Conservation (phyloP, 2,329 filamentous ascomycete species). For the Cylindrodendrum hubeiense region DNA sequence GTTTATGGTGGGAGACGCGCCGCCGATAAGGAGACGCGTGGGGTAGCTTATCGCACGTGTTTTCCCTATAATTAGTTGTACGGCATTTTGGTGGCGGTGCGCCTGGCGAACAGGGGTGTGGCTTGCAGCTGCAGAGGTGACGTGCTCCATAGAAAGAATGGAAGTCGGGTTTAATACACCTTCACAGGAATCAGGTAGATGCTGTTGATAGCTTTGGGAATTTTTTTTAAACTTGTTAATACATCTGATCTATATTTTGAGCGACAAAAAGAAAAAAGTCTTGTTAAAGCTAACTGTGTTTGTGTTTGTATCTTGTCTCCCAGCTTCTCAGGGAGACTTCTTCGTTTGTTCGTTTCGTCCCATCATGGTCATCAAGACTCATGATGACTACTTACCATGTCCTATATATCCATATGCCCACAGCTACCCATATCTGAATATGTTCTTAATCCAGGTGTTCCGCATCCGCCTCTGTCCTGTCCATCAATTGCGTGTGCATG, state of each 20-base stretch:
- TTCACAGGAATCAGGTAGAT: neutral
- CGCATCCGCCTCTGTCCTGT: neutral
- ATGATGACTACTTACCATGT: conserved; percentile 18
- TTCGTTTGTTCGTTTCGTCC: conserved; percentile 24
- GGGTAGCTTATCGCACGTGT: conserved; percentile 39
- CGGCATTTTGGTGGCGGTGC: conserved; percentile 12
- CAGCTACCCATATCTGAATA: neutral
- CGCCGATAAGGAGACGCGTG: conserved; percentile 35
- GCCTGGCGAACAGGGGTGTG: conserved; percentile 16
- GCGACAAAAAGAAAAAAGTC: conserved; percentile 35
- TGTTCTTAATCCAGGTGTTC: neutral
- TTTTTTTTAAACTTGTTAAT: neutral
- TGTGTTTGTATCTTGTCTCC: conserved; percentile 9
- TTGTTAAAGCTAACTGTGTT: conserved; percentile 22
- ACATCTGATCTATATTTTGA: conserved; percentile 18
- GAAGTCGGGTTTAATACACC: neutral
- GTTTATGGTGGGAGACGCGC: conserved; percentile 36
- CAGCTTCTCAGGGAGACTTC: neutral
- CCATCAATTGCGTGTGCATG: conserved; percentile 7
- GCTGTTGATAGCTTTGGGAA: neutral
- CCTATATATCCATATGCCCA: conserved; percentile 8
- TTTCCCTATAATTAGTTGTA: conserved; percentile 16
- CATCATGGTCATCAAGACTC: conserved; percentile 20
- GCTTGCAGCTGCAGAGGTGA: conserved; percentile 29
- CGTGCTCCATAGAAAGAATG: conserved; percentile 4